phyloP scores from a whole-genome alignment of 306 rosid species.

The Lathyrus tuberosus region DNA sequence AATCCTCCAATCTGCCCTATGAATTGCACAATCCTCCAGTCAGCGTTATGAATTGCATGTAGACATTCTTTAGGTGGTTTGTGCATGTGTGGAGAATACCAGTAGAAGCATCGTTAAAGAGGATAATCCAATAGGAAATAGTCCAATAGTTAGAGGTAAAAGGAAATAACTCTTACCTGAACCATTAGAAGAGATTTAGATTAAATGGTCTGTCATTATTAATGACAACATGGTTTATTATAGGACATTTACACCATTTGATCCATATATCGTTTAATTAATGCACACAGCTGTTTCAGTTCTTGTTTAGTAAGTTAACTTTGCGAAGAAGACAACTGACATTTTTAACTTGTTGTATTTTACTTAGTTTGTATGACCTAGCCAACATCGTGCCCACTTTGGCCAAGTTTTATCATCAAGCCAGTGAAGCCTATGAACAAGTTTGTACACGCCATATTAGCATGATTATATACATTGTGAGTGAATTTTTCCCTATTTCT shows the following conservation, averaged over 20 bases:
- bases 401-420: conserved; percentile 98
- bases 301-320: conserved; percentile 26
- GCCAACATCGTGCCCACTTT: conserved; percentile 97
- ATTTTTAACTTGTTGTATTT: conserved; percentile 31
- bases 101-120: not conserved
- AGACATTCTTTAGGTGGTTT: not conserved
- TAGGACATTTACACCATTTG: not conserved
- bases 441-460: conserved; percentile 95
- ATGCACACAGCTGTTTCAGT: not conserved
- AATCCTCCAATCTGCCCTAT: too few relatives aligned
- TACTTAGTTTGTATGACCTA: conserved; percentile 85
- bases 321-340: conserved; percentile 21
- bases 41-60: not conserved
- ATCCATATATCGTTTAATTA: not conserved
- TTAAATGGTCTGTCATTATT: not conserved
- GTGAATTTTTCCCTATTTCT: conserved; percentile 34
- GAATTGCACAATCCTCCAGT: not conserved
- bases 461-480: conserved; percentile 77
- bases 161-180: not conserved
- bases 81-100: not conserved
- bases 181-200: not conserved
- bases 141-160: not conserved
- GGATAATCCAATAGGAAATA: not conserved
- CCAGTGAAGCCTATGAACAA: conserved; percentile 98
- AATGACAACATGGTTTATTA: not conserved